Evolutionary conservation across 306 rosid species (phyloP).

Genomic region (Trichosanthes cucumerina): DNA sequence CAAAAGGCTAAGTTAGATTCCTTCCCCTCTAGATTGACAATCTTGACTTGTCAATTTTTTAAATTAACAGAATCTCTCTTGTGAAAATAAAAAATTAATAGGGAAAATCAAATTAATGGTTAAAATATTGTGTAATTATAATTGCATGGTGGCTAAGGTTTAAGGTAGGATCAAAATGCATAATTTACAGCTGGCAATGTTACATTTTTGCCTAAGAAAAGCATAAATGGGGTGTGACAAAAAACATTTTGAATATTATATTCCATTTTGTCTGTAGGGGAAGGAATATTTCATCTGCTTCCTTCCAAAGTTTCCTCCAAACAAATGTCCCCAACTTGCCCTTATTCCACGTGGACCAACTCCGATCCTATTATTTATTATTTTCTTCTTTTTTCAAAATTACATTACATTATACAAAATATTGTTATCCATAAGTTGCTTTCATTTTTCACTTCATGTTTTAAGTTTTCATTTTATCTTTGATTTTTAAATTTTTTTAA

Average conservation of each 20-base stretch:
- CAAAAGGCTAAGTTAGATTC: too few species aligned
- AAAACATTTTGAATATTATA: not conserved
- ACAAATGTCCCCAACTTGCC: not conserved
- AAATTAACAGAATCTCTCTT: too few species aligned
- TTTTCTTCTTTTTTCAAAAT: not conserved
- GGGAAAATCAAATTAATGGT: not conserved
- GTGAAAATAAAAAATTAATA: too few species aligned
- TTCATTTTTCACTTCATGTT: too few species aligned
- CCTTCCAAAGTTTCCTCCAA: not conserved
- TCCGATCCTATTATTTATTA: not conserved
- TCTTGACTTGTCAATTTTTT: too few species aligned
- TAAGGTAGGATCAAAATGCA: not conserved
- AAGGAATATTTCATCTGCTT: slow-evolving; percentile 4
- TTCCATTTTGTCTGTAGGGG: not conserved
- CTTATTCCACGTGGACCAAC: not conserved
- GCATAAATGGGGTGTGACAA: not conserved
- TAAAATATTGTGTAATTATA: not conserved
- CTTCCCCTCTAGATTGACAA: not conserved
- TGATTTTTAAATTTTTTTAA: too few species aligned
- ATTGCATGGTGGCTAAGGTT: not conserved
- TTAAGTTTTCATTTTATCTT: not conserved
- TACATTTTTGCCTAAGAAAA: not conserved
- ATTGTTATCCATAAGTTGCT: not conserved
- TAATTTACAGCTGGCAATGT: not conserved
- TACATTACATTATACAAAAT: not conserved